phyloP scores from a whole-genome alignment of 805 yeast genomes.

The Starmerella scarabaei region DNA sequence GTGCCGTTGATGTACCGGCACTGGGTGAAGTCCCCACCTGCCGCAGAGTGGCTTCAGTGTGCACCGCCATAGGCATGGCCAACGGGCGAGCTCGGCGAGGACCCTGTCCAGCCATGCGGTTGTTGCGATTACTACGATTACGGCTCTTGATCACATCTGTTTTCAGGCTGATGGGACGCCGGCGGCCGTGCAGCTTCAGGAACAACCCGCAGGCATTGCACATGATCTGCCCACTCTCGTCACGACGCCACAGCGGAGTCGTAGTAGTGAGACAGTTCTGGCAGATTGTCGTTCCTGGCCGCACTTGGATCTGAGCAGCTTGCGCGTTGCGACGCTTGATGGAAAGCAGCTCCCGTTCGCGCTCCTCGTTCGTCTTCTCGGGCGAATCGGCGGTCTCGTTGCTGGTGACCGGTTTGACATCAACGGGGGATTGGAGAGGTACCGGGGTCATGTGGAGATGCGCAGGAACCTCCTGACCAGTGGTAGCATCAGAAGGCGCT shows the following conservation, averaged over 20 bases:
- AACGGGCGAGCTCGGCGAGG: conserved; percentile 7
- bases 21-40: neutral
- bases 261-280: conserved; percentile 85
- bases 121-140: conserved; percentile 38
- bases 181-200: conserved; percentile 84
- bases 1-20: no score
- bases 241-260: conserved; percentile 91
- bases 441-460: neutral
- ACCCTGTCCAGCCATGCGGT: conserved; percentile 8
- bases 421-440: neutral
- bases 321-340: neutral
- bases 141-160: conserved; percentile 90
- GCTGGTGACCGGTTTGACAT: neutral
- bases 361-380: neutral
- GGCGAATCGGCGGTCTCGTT: neutral
- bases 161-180: conserved; percentile 78
- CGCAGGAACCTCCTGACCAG: conserved; percentile 2
- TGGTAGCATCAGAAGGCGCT: neutral
- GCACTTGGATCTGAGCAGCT: conserved; percentile 16
- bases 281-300: conserved; percentile 32
- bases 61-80: conserved; percentile 6
- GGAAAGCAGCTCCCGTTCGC: neutral
- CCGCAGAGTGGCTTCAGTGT: neutral
- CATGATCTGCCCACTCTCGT: conserved; percentile 82
- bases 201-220: conserved; percentile 97